A percentile compares a stretch with the other conserved stretches of the same genome.
Conservation (phyloP, 768 basidiomycete genomes). For the Termitomyces eurrhizus region DNA sequence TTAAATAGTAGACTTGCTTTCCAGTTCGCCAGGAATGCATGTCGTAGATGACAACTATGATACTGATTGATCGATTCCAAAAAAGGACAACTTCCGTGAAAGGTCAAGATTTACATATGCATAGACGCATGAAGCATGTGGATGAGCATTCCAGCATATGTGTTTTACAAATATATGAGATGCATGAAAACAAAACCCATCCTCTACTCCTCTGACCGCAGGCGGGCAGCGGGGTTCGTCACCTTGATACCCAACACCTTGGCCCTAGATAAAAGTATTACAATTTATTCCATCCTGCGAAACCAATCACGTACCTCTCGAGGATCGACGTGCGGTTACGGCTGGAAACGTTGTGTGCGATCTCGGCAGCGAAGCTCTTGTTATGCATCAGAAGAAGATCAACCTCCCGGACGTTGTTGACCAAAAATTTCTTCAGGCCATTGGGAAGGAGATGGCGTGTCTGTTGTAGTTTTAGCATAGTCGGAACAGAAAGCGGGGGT, state of each 20-base stretch:
- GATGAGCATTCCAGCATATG: constrained; percentile 51
- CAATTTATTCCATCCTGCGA: background rate
- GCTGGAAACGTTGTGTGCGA: constrained; percentile 95
- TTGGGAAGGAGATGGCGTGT: constrained; percentile 95
- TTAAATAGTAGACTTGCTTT: constrained; percentile 14
- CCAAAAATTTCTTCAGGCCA: constrained; percentile 93
- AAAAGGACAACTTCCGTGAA: background rate
- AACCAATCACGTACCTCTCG: constrained; percentile 58
- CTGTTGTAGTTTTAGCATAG: constrained; percentile 28
- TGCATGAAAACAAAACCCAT: constrained; percentile 34
- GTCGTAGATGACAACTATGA: background rate
- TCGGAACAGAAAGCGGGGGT: constrained; percentile 43
- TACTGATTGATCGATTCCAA: constrained; percentile 6
- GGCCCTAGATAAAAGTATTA: constrained; percentile 45
- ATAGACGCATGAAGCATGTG: constrained; percentile 32
- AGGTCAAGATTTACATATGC: constrained; percentile 6
- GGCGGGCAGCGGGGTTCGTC: constrained; percentile 87
- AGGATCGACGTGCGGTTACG: constrained; percentile 91
- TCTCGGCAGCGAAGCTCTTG: constrained; percentile 92
- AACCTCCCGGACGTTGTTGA: constrained; percentile 90
- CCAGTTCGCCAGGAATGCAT: constrained; percentile 16
- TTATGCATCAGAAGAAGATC: constrained; percentile 98
- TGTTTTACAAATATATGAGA: constrained; percentile 47
- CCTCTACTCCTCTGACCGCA: constrained; percentile 90
- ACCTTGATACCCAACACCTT: constrained; percentile 89